Base-by-base conservation (phyloP, 305 asterid genomes). In the Solanum hybrid region DNA sequence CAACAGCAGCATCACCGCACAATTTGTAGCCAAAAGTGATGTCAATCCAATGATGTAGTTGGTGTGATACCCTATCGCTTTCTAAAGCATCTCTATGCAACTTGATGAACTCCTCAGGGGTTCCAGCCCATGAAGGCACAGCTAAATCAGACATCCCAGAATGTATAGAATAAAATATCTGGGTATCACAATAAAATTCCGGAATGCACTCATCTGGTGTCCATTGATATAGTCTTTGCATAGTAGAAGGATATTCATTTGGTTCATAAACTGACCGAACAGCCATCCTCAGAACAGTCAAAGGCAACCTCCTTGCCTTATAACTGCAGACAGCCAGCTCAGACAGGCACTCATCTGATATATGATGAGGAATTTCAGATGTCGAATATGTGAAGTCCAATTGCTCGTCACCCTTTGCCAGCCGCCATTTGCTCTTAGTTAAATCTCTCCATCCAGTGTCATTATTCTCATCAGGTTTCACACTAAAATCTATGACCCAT, bases 181-280 rank as follows among this genome's bases (percentile, higher is more conserved):
- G 95, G 14, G 99, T 96, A 91, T 97, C 98, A 94, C 97, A 95
- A 91, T 95, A 97, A 92, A 97, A 97, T 90, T 97, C 99, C 28
- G 99, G 99, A 91, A 97, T 97, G 92, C 99, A 97, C 94, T 97
- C 99, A 76, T 97, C 99, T 87, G 99, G 99, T 81, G 99, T 97
- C 99, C 99, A 97, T 78, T 96, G 98, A 90, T 96, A 97, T 89
- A 97, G 96, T 69, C 99, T 94, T 92, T 97, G 99, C 99, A 97
- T 97, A 90, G 93, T 96, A 76, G 99, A 95, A 75, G 99, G 99
- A 93, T 97, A 97, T 93, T 97, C 99, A 71, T 97, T 97, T 88
- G 99, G 99, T 94, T 97, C 99, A 93, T 97, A 97, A 89, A 97
- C 99, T 87, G 99, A 95, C 90, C 99, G 99, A 69, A 97, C 99